Evolutionary conservation across 2,329 filamentous ascomycete species (phyloP), one percentile per base, ranked within the genome.

Genomic region (Fusarium algeriense): DNA sequence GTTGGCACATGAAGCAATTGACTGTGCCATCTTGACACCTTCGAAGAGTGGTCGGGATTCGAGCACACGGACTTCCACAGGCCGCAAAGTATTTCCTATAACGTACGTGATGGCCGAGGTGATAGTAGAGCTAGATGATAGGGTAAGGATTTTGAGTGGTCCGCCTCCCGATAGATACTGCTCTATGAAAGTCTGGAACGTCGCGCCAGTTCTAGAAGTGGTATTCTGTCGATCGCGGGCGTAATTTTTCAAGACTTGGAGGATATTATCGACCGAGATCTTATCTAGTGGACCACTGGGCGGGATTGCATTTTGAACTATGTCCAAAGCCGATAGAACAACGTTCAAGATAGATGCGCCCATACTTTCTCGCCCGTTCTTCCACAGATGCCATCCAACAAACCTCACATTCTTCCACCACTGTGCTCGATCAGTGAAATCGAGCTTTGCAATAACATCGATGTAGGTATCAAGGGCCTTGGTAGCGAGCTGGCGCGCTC

Each of bases 11-110:
- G 80, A 81, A 8, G 87, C 88, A 69, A 90, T 64, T 6, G 77
- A 78, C 15, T 80, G 81, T 6, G 88, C 89, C 55, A 90, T 83
- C 12, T 83, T 85, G 7, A 87, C 87, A 11, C 90, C 91, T 79
- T 93, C 90, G 69, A 86, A 92, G 1, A 90, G 82, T 0, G 91
- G 91, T 1, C 91, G 83, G 5, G 91, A 92, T 77, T 93, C 91
- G 6, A 93, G 83, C 34, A 93, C 82, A 7, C 85, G 85, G 20
- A 93, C 78, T 53, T 90, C 85, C 12, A 92, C 75, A 1, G 67
- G 73, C 11, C 84, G 76, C 3, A 81, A 75, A 3, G 73, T 70
- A 20, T 76, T 7, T 74, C 71, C 38, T 14, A 85, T 78, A 5
- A 83, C 79, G 32, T 84, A 79, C 3, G 83, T 71, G 14, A 92